Evolutionary conservation across 192 early-diverging fungal species (phyloP).

Genomic region (Backusella tuberculispora): DNA sequence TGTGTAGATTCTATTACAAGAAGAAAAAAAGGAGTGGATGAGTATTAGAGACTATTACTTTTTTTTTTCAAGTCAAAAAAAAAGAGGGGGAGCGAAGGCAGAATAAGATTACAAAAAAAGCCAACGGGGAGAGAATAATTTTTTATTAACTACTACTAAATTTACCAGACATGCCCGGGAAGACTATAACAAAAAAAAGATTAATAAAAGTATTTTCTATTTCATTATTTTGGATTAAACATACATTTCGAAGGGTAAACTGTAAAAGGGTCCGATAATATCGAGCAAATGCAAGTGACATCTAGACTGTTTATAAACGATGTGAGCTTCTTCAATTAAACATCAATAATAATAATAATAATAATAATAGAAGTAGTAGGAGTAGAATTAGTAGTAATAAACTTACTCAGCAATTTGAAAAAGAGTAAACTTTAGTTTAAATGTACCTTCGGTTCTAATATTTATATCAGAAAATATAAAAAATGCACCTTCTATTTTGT

Average conservation of each 20-base stretch:
- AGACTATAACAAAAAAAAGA: conserved; percentile 1
- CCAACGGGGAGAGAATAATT: not conserved
- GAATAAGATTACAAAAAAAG: not conserved
- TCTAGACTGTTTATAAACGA: not conserved
- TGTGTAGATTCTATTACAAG: conserved; percentile 73
- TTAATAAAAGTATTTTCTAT: not conserved
- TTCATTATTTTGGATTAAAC: not conserved
- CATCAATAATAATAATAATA: not conserved
- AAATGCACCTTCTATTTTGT: conserved; percentile 74
- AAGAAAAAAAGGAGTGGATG: not conserved
- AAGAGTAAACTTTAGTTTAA: conserved; percentile 82
- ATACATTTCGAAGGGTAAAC: conserved; percentile 20
- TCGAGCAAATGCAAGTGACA: not conserved
- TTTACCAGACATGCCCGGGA: conserved; percentile 27
- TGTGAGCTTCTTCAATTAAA: not conserved
- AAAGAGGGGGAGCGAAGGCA: not conserved
- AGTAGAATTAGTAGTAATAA: not conserved
- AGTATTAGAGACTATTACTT: not conserved
- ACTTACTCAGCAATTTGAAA: conserved; percentile 84
- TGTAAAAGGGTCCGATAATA: conserved; percentile 13
- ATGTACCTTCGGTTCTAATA: conserved; percentile 86
- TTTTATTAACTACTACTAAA: conserved; percentile 1
- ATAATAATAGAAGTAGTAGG: too few relatives aligned
- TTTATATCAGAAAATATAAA: conserved; percentile 96
- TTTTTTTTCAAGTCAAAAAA: not conserved